These are phyloP conservation scores for Dictyostelium firmibasis DNA, from an alignment of 78 protist species.

Conservation along the genomic window DNA sequence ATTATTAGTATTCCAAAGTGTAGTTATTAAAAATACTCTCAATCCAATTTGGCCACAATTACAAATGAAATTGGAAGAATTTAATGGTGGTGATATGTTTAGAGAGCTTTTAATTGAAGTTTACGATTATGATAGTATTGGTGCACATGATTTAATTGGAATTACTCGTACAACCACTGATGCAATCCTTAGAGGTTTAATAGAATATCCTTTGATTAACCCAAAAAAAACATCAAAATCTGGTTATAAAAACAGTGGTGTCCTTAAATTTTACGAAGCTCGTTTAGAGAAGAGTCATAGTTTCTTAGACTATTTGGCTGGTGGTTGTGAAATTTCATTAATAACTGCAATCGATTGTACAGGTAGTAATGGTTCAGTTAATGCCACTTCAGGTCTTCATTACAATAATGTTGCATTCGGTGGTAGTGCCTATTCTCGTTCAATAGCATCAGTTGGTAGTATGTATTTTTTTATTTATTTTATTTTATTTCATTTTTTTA, in stretches of 20 bases:
- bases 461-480: background rate
- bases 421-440: conserved; percentile 81
- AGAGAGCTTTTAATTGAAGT: conserved; percentile 51
- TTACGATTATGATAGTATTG: conserved; percentile 81
- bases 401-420: conserved; percentile 42
- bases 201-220: background rate
- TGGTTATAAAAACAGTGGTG: conserved; percentile 78
- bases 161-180: background rate
- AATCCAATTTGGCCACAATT: conserved; percentile 64
- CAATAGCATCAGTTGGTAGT: conserved; percentile 75
- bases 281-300: background rate
- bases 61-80: background rate
- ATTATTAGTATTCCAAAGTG: conserved; percentile 20
- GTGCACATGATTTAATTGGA: conserved; percentile 86
- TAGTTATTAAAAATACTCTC: conserved; percentile 1
- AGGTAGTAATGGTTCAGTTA: conserved; percentile 84
- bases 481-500: no score
- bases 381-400: conserved; percentile 78
- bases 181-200: conserved; percentile 5
- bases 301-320: conserved; percentile 86
- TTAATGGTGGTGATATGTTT: conserved; percentile 71
- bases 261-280: conserved; percentile 14
- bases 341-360: conserved; percentile 94
- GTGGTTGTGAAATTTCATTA: conserved; percentile 85
- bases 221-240: conserved; percentile 59